phyloP scores from a whole-genome alignment of 306 rosid genomes.

The Acacia acuminata region DNA sequence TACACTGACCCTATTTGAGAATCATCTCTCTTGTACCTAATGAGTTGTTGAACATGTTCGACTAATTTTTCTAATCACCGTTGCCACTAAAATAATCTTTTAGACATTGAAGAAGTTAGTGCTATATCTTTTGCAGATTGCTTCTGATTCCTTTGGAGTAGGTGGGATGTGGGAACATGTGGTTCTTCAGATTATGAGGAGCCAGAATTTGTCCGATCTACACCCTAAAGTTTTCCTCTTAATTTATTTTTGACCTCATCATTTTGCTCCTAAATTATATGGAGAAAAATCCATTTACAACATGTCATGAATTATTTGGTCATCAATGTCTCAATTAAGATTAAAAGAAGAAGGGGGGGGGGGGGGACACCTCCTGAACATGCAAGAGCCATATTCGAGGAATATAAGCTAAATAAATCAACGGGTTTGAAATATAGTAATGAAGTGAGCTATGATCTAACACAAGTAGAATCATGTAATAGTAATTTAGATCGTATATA shows the following conservation, averaged over 20 bases:
- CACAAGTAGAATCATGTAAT: not conserved
- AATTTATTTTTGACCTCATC: not conserved
- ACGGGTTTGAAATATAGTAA: not conserved
- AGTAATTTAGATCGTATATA: not conserved
- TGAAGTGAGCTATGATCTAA: not conserved
- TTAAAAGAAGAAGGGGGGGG: not conserved
- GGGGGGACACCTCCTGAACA: not conserved
- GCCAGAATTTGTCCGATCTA: not conserved
- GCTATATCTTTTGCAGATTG: not conserved
- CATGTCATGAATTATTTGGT: not conserved
- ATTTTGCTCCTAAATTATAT: no score
- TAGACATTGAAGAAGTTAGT: not conserved
- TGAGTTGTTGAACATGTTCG: not conserved
- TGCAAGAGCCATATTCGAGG: not conserved
- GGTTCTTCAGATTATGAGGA: not conserved
- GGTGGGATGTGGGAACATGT: not conserved
- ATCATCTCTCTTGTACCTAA: not conserved
- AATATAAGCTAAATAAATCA: not conserved
- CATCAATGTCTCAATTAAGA: not conserved
- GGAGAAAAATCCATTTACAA: no score
- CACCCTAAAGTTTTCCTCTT: not conserved
- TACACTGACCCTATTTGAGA: no score
- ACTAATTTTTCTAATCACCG: not conserved
- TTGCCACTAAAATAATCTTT: not conserved
- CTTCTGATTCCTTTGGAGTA: not conserved